phyloP scores from a whole-genome alignment of 768 basidiomycete species.

The Phaffia australis region DNA sequence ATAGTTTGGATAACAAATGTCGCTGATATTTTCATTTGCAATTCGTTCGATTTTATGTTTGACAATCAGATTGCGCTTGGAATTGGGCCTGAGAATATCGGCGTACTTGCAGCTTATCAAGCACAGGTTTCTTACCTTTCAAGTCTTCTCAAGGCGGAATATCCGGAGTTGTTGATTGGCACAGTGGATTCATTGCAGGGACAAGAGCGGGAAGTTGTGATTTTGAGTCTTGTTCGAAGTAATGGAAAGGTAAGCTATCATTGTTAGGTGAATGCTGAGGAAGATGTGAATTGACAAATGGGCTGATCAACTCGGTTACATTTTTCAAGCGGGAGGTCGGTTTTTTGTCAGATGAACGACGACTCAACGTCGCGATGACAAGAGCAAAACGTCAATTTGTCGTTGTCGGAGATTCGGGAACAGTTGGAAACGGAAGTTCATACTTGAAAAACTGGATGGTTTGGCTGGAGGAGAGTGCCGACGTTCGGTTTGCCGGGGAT shows the following conservation, averaged over 20 bases:
- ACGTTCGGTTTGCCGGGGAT: constrained; percentile 70
- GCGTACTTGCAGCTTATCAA: constrained; percentile 88
- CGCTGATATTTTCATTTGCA: not conserved
- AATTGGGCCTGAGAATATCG: constrained; percentile 60
- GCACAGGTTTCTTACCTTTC: constrained; percentile 82
- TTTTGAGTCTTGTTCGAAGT: constrained; percentile 84
- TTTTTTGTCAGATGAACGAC: constrained; percentile 81
- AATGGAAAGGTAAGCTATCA: constrained; percentile 56
- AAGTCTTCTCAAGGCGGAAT: constrained; percentile 55
- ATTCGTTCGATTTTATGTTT: too few species aligned
- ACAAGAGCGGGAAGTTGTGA: constrained; percentile 56
- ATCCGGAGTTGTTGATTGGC: constrained; percentile 66
- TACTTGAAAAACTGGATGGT: constrained; percentile 82
- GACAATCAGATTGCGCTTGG: constrained; percentile 49
- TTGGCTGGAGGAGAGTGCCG: constrained; percentile 83
- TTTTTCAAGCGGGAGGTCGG: constrained; percentile 66
- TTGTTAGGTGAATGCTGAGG: constrained; percentile 19
- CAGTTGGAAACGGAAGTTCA: constrained; percentile 67
- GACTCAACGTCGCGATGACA: constrained; percentile 69
- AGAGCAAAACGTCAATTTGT: constrained; percentile 79
- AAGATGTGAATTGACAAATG: not conserved
- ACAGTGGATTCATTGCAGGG: constrained; percentile 97
- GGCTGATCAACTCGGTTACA: not conserved
- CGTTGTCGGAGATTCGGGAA: constrained; percentile 85
- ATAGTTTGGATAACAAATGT: constrained; percentile 2